Evolutionary conservation across 345 rosid species (phyloP).

Genomic region (Acer saccharum): DNA sequence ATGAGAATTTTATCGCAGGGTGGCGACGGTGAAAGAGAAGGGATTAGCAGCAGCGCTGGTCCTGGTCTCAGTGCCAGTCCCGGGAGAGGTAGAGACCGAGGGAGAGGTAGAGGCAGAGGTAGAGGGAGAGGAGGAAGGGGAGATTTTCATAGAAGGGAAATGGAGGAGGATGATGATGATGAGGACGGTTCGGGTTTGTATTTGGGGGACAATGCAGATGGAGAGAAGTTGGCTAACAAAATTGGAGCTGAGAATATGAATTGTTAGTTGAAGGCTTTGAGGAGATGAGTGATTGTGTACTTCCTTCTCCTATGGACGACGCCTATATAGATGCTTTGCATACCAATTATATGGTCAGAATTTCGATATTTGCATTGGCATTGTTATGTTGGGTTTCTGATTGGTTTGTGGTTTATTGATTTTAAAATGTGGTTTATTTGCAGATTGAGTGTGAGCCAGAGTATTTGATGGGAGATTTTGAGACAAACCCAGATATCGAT

Average conservation of each 20-base stretch:
- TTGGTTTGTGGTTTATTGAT: neutral
- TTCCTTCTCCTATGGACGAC: constrained; percentile 68
- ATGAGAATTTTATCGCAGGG: constrained; percentile 44
- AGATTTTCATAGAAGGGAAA: constrained; percentile 30
- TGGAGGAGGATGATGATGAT: constrained; percentile 36
- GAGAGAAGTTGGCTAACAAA: constrained; percentile 63
- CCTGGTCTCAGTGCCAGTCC: neutral
- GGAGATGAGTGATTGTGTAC: constrained; percentile 45
- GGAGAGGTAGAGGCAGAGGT: constrained; percentile 48
- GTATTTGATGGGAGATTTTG: constrained; percentile 76
- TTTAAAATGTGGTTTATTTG: constrained; percentile 6
- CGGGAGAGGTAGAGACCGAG: constrained; percentile 39
- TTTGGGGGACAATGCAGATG: constrained; percentile 59
- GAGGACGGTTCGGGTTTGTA: constrained; percentile 26
- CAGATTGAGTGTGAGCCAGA: constrained; percentile 94
- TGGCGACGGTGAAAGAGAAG: constrained; percentile 28
- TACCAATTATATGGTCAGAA: constrained; percentile 58
- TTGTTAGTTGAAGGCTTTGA: constrained; percentile 62
- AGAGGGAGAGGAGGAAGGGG: constrained; percentile 45
- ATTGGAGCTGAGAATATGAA: constrained; percentile 69
- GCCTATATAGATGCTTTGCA: constrained; percentile 60
- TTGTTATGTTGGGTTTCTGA: neutral
- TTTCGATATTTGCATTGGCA: neutral
- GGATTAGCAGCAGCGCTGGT: constrained; percentile 10
- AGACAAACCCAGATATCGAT: constrained; percentile 82